Base-by-base conservation (phyloP, 805 yeast species). In the Candida silvicultrix region DNA sequence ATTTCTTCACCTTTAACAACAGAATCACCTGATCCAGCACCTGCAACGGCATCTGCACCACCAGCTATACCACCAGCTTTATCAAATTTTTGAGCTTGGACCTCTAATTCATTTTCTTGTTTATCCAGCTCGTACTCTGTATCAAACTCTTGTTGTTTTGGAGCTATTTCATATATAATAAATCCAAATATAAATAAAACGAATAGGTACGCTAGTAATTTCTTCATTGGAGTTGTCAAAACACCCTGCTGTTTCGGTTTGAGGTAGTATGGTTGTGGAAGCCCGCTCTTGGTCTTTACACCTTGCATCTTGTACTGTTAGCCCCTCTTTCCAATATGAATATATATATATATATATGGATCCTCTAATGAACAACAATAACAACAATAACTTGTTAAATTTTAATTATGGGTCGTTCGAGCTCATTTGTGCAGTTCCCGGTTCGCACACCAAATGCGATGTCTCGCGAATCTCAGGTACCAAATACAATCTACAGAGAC, bases 211-310 rank as follows among this genome's bases (percentile, higher is more conserved):
- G 63, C 64, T 1, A 73, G 14, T 21, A 72, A 47, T 47, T 73
- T 74, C 53, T 74, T 73, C 69, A 70, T 69, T 22, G 77, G 76
- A 3, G 80, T 73, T 1, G 80, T 73, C 47, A 75, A 57, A 41
- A 54, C 52, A 28, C 59, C 45, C 29, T 58, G 61, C 21, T 53
- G 49, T 25, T 45, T 55, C 5, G 64, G 63, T 38, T 61, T 58
- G 49, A 69, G 52, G 16, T 68, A 54, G 47, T 69, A 70, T 2
- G 75, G 74, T 43, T 74, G 65, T 40, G 81, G 81, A 29, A 75
- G 56, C 18, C 69, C 62, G 34, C 65, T 66, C 45, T 59, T 61
- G 51, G 40, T 42, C 44, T 65, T 56, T 42, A 63, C 67, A 36
- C 67, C 65, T 48, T 61, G 64, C 64, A 62, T 65, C 35, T 31